Percentiles rank a stretch among this genome's conserved stretches.
phyloP scores from a whole-genome alignment of 768 basidiomycete species.

The Astraeus odoratus region DNA sequence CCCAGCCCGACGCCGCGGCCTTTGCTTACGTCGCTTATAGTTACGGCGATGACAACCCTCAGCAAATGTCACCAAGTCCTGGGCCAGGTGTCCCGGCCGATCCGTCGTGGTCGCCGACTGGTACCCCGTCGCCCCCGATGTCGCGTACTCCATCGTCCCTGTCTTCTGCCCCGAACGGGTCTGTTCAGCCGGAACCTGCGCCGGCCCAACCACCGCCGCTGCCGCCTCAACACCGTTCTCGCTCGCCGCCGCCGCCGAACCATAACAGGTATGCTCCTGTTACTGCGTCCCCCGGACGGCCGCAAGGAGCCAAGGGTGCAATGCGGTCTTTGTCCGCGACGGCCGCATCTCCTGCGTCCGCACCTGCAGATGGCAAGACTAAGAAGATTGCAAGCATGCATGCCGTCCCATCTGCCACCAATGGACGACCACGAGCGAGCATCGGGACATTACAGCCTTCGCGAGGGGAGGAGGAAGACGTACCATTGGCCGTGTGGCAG shows the following conservation, averaged over 20 bases:
- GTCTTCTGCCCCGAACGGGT: constrained; percentile 23
- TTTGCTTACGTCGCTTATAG: constrained; percentile 16
- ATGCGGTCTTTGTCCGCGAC: constrained; percentile 71
- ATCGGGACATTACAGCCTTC: constrained; percentile 26
- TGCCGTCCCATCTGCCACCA: constrained; percentile 35
- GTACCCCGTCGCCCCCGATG: constrained; percentile 16
- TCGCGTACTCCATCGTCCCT: constrained; percentile 25
- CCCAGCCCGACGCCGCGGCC: constrained; percentile 23
- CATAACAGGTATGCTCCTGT: constrained; percentile 31
- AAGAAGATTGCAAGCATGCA: constrained; percentile 66
- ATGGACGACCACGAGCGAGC: constrained; percentile 37
- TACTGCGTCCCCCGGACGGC: constrained; percentile 17
- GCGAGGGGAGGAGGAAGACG: constrained; percentile 64
- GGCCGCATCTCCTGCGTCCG: constrained; percentile 31
- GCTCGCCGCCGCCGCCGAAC: constrained; percentile 47
- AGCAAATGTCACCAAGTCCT: constrained; percentile 52
- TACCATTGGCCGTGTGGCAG: constrained; percentile 75
- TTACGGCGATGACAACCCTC: constrained; percentile 24
- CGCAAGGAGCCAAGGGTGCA: constrained; percentile 34
- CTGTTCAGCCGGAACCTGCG: constrained; percentile 16
- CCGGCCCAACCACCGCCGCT: constrained; percentile 20
- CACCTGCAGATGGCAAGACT: constrained; percentile 41
- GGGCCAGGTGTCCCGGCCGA: constrained; percentile 47
- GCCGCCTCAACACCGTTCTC: constrained; percentile 35
- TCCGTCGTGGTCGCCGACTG: constrained; percentile 25